These are phyloP conservation scores for Flaveria ramosissima DNA, from an alignment of 129 eudicot genomes.

Conservation along the genomic window DNA sequence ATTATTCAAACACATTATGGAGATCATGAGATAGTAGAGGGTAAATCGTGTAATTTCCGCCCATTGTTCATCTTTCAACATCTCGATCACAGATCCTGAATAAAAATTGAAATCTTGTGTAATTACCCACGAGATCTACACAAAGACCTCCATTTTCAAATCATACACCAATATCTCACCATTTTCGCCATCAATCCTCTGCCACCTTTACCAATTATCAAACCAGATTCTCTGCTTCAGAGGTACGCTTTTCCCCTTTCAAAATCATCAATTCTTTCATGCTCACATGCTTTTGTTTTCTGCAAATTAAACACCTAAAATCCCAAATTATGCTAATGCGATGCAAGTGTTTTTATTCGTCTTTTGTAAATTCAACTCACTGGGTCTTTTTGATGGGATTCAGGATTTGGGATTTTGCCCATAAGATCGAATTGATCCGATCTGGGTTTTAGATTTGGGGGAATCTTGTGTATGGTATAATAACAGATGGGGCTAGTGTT, in stretches of 20 bases:
- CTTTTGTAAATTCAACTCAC: neutral
- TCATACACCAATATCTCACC: constrained; percentile 14
- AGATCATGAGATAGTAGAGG: neutral
- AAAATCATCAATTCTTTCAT: neutral
- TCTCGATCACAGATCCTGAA: constrained; percentile 42
- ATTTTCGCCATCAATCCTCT: constrained; percentile 17
- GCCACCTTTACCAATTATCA: neutral
- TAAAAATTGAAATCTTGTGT: constrained; percentile 10
- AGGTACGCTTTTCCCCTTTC: constrained; percentile 30
- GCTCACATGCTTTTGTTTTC: neutral
- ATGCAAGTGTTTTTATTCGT: neutral
- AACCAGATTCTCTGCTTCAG: constrained; percentile 32
- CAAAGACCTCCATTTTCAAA: constrained; percentile 24
- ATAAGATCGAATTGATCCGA: constrained; percentile 39
- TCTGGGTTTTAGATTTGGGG: constrained; percentile 29
- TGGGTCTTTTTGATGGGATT: neutral
- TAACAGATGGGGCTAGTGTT: constrained; percentile 79
- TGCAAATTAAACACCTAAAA: neutral
- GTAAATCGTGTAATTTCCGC: neutral
- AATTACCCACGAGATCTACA: constrained; percentile 22
- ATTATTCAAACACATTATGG: neutral
- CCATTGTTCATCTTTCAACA: constrained; percentile 33
- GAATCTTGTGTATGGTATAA: constrained; percentile 15
- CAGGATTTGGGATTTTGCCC: constrained; percentile 27
- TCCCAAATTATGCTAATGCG: neutral